phyloP scores from a whole-genome alignment of 345 rosid species.

The Corchorus capsularis region DNA sequence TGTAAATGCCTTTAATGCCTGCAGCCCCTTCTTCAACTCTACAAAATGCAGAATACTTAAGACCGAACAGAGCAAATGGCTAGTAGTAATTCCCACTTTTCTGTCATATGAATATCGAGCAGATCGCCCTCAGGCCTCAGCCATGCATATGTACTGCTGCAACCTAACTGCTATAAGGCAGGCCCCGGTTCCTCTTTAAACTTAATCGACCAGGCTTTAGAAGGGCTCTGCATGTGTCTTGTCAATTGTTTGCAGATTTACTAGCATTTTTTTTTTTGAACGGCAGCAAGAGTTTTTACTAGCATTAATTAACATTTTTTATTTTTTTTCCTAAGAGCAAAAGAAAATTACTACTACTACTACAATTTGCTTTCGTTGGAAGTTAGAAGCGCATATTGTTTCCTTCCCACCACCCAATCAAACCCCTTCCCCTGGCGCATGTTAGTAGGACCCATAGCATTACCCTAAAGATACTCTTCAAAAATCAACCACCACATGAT shows the following conservation, averaged over 20 bases:
- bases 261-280: too few relatives aligned
- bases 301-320: neutral
- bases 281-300: too few relatives aligned
- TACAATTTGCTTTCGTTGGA: neutral
- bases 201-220: neutral
- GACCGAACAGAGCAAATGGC: too few relatives aligned
- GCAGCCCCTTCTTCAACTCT: too few relatives aligned
- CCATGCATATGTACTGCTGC: too few relatives aligned
- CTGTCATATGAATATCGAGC: too few relatives aligned
- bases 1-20: too few relatives aligned
- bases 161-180: too few relatives aligned
- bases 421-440: conserved; percentile 27
- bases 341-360: neutral
- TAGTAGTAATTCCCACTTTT: too few relatives aligned
- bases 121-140: too few relatives aligned
- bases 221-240: neutral
- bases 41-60: too few relatives aligned
- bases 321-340: neutral
- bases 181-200: too few relatives aligned
- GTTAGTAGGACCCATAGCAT: conserved; percentile 39
- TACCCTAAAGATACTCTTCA: conserved; percentile 41
- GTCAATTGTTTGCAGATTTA: neutral
- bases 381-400: conserved; percentile 13
- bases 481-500: conserved; percentile 54
- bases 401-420: conserved; percentile 14